These are phyloP conservation scores for Hericium coralloides DNA, from an alignment of 768 basidiomycete species.

Conservation along the genomic window DNA sequence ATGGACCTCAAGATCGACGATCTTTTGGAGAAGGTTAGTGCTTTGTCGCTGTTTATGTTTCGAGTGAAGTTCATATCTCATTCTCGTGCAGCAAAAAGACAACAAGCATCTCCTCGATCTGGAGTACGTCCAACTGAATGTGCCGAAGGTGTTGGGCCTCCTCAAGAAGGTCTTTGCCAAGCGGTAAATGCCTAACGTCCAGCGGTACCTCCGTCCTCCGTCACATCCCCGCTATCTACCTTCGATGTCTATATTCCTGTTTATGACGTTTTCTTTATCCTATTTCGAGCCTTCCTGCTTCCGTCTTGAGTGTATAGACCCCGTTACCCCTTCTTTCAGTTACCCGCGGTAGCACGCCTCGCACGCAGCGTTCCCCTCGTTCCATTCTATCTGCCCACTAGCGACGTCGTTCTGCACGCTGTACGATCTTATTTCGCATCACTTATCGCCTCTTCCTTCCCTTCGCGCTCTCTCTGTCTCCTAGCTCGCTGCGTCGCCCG, in stretches of 20 bases:
- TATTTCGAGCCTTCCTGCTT: constrained; percentile 2
- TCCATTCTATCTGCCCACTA: neutral
- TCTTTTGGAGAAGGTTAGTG: constrained; percentile 83
- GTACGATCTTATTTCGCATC: constrained; percentile 6
- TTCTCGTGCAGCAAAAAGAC: constrained; percentile 81
- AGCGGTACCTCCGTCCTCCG: neutral
- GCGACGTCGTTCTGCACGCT: neutral
- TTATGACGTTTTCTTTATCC: constrained; percentile 6
- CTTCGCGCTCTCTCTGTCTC: neutral
- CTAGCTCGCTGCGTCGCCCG: neutral
- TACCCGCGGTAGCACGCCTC: constrained; percentile 4
- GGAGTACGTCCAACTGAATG: constrained; percentile 96
- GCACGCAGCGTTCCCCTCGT: neutral
- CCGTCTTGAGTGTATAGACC: constrained; percentile 2
- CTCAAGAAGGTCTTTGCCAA: constrained; percentile 86
- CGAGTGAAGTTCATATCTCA: constrained; percentile 1
- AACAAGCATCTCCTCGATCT: constrained; percentile 94
- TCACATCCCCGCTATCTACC: constrained; percentile 1
- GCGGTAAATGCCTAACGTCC: neutral
- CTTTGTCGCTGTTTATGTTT: neutral
- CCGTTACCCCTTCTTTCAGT: constrained; percentile 11
- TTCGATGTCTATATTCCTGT: constrained; percentile 1
- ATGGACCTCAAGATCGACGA: constrained; percentile 99
- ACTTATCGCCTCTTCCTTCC: neutral
- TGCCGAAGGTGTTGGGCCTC: constrained; percentile 86